Base-by-base conservation (phyloP, 805 yeast species). In the Yarrowia sp. region DNA sequence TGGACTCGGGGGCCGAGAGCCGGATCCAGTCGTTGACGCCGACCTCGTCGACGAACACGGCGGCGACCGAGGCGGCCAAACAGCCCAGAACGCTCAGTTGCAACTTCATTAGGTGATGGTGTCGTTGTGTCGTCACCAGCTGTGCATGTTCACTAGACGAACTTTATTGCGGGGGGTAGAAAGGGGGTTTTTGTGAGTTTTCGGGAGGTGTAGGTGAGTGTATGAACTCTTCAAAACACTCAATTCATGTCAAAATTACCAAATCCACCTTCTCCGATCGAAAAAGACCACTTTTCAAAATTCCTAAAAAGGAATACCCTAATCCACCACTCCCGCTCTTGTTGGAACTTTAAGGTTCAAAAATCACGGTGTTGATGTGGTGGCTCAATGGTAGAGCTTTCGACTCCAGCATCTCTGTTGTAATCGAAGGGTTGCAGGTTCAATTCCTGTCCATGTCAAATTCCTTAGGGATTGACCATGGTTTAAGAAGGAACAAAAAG, bases 371-470 rank as follows among this genome's bases (percentile, higher is more conserved):
- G 55, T 51, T 51, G 59, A 36, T 51, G 59, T 51, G 82, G 83
- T 81, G 85, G 85, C 85, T 81, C 85, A 81, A 82, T 82, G 85
- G 85, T 81, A 81, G 85, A 81, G 85, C 85, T 81, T 82, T 82
- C 83, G 85, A 82, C 83, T 81, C 85, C 85, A 81, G 80, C 44
- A 39, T 8, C 13, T 14, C 36, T 25, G 61, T 56, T 56, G 61
- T 41, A 73, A 83, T 82, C 87, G 84, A 82, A 83, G 82, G 87
- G 87, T 82, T 84, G 87, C 87, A 84, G 87, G 87, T 84, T 84
- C 87, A 81, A 84, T 82, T 84, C 87, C 87, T 84, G 87, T 83
- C 86, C 84, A 86, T 83, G 84, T 82, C 85, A 82, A 32, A 33
- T 33, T 35, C 55, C 32, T n/a, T 13, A 21, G 27, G 38, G 38